phyloP scores from a whole-genome alignment of 2,329 filamentous ascomycete species.

The Cladophialophora chaetospira region DNA sequence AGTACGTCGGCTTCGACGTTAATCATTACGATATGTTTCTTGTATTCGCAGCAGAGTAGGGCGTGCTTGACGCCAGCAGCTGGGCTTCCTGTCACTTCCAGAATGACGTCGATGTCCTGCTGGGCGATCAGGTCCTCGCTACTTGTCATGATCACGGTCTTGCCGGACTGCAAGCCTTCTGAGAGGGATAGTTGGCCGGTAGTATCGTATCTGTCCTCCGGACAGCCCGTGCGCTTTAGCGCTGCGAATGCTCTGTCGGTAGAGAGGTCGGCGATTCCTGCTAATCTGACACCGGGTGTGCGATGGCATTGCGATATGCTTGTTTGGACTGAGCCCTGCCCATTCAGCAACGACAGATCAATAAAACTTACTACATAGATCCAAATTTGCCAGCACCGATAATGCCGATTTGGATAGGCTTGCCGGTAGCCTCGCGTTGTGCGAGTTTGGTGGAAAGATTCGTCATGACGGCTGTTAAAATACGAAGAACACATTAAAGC shows the following conservation, averaged over 20 bases:
- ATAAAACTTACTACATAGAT: slow-evolving; percentile 43
- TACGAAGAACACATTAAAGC: too few species aligned
- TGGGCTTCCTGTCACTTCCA: slow-evolving; percentile 49
- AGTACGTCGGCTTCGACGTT: slow-evolving; percentile 52
- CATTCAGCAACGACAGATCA: not conserved
- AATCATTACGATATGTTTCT: slow-evolving; percentile 54
- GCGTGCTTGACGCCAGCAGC: slow-evolving; percentile 49
- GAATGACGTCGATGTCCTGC: slow-evolving; percentile 48
- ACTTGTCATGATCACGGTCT: slow-evolving; percentile 37
- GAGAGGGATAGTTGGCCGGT: too few species aligned
- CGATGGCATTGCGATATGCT: slow-evolving; percentile 48
- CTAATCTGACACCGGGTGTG: slow-evolving; percentile 47
- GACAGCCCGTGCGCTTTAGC: too few species aligned
- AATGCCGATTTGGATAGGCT: slow-evolving; percentile 47
- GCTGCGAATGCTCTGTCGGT: slow-evolving; percentile 44
- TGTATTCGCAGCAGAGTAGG: slow-evolving; percentile 49
- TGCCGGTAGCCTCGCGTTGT: slow-evolving; percentile 43
- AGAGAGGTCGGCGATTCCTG: slow-evolving; percentile 49
- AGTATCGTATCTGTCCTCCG: too few species aligned
- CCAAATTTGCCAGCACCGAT: slow-evolving; percentile 53
- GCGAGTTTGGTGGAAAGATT: slow-evolving; percentile 47
- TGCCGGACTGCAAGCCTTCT: slow-evolving; percentile 8
- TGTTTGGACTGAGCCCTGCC: not conserved
- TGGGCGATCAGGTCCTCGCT: slow-evolving; percentile 46
- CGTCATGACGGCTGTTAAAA: too few species aligned